Evolutionary conservation across 2,329 filamentous ascomycete genomes (phyloP).

Genomic region (Exophiala dermatitidis): DNA sequence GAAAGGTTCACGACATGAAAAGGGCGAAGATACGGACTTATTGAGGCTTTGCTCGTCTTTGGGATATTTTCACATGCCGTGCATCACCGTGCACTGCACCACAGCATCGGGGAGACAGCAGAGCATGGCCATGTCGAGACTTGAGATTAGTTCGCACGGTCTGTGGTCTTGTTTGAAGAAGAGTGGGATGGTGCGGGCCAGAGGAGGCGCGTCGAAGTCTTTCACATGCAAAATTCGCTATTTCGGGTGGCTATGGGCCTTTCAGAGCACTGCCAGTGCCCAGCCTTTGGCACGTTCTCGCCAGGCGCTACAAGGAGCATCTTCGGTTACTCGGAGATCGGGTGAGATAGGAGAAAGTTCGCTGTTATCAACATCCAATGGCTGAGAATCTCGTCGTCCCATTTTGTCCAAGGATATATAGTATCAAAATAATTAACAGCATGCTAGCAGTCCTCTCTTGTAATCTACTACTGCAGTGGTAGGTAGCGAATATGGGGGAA

Average conservation of each 20-base stretch:
- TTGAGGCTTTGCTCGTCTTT: neutral
- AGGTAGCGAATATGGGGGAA: no score
- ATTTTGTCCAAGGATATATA: no score
- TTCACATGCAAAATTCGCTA: neutral
- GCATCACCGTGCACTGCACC: slow-evolving; percentile 3
- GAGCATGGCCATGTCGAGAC: neutral
- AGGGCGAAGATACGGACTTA: neutral
- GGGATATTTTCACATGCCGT: slow-evolving; percentile 11
- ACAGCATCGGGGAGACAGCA: neutral
- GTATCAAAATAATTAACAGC: no score
- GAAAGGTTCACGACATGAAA: neutral
- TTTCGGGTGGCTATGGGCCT: neutral
- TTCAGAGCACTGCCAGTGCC: no score
- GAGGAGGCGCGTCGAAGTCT: no score
- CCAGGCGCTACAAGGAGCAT: neutral
- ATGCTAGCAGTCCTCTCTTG: no score
- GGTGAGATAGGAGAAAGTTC: neutral
- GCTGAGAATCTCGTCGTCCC: no score
- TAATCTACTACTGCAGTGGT: no score
- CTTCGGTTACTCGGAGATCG: neutral
- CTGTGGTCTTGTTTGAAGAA: neutral
- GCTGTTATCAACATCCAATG: no score
- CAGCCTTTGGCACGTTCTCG: neutral
- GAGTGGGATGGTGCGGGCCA: neutral
- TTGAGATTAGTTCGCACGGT: neutral